phyloP scores from a whole-genome alignment of 768 basidiomycete species.

The Mycena galopus region DNA sequence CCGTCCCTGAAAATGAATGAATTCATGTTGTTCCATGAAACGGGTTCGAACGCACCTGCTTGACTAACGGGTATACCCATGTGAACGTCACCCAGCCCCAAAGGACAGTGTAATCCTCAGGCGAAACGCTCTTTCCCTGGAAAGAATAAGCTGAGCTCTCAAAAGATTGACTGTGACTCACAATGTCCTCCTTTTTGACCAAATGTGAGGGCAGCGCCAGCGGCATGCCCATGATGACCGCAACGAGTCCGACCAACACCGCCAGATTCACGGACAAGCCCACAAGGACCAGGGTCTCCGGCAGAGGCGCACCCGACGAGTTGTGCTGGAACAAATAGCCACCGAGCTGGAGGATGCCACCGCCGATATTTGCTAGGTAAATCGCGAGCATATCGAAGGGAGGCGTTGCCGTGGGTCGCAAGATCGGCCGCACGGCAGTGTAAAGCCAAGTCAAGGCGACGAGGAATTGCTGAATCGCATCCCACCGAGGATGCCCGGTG shows the following conservation, averaged over 20 bases:
- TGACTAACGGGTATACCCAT: conserved; percentile 78
- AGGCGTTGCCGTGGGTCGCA: conserved; percentile 66
- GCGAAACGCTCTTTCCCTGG: conserved; percentile 53
- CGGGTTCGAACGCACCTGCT: conserved; percentile 49
- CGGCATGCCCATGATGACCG: conserved; percentile 69
- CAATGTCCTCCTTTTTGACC: conserved; percentile 66
- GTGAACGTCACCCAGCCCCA: conserved; percentile 52
- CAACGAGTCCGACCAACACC: conserved; percentile 57
- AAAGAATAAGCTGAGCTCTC: neutral
- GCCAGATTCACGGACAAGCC: conserved; percentile 58
- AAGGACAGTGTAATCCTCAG: conserved; percentile 75
- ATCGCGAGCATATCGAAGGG: conserved; percentile 75
- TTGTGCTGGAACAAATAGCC: conserved; percentile 65
- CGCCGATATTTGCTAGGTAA: conserved; percentile 62
- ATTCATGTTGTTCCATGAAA: neutral
- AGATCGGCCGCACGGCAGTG: conserved; percentile 66
- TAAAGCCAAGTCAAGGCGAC: conserved; percentile 76
- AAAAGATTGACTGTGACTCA: neutral
- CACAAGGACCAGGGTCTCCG: conserved; percentile 46
- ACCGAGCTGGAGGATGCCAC: conserved; percentile 63
- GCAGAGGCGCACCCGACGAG: conserved; percentile 53
- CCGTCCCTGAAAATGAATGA: conserved; percentile 52
- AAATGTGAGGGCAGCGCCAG: conserved; percentile 62
- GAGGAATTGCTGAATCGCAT: conserved; percentile 57
- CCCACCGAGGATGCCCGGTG: conserved; percentile 49